A percentile compares a stretch with the other conserved stretches of the same genome.
Conservation (phyloP, 78 protist genomes). For the Bodo saltans region DNA sequence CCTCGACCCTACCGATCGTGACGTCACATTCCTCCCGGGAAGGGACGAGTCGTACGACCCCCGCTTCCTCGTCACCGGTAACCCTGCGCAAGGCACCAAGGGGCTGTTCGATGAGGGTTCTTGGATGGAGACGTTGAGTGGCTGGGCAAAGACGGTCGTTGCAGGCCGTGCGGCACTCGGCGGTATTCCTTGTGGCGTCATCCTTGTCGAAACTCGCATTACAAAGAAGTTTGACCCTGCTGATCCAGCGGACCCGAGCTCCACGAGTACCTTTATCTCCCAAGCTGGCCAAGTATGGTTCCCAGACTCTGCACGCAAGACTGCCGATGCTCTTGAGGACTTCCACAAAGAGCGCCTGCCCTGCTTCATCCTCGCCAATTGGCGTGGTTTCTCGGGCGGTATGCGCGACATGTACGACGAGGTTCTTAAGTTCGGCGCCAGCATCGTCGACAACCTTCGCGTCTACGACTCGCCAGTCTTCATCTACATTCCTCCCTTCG, state of each 20-base stretch:
- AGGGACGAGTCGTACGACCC: constrained; percentile 71
- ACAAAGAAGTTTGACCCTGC: constrained; percentile 66
- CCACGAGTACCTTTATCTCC: constrained; percentile 44
- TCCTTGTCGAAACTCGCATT: constrained; percentile 87
- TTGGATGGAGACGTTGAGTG: constrained; percentile 74
- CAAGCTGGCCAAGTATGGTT: constrained; percentile 97
- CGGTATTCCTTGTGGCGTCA: constrained; percentile 91
- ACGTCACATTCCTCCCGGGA: constrained; percentile 62
- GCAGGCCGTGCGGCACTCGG: constrained; percentile 93
- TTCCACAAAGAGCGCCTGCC: constrained; percentile 83
- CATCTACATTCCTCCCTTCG: constrained; percentile 89
- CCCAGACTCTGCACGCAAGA: constrained; percentile 93
- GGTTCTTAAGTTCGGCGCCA: constrained; percentile 92
- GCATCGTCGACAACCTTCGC: constrained; percentile 87
- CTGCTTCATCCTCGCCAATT: constrained; percentile 90
- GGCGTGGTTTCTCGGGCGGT: constrained; percentile 97
- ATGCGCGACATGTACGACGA: constrained; percentile 96
- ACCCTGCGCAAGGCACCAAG: not conserved
- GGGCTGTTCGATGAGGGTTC: constrained; percentile 91
- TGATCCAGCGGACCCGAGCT: constrained; percentile 91
- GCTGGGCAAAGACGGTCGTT: constrained; percentile 95
- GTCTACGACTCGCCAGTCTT: constrained; percentile 83
- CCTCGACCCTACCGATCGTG: constrained; percentile 71
- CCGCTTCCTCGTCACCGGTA: constrained; percentile 75
- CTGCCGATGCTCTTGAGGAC: constrained; percentile 92